phyloP scores from a whole-genome alignment of 148 eudicot genomes.

The Bassia scoparia region DNA sequence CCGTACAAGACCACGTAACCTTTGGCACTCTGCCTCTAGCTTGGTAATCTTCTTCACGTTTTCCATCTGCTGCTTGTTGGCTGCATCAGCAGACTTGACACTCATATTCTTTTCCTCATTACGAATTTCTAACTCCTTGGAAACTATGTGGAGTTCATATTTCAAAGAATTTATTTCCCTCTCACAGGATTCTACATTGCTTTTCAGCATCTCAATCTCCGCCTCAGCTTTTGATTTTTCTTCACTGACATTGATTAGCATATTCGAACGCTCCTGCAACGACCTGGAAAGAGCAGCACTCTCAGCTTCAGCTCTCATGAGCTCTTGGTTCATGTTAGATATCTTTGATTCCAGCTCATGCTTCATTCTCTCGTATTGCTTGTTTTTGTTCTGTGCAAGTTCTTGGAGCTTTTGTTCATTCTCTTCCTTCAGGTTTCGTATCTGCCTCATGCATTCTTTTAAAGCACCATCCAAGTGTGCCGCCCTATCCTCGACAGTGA shows the following conservation, averaged over 20 bases:
- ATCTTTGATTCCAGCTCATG: conserved; percentile 67
- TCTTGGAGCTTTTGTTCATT: conserved; percentile 76
- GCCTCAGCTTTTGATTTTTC: conserved; percentile 89
- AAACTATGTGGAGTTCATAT: conserved; percentile 74
- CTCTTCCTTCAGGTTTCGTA: conserved; percentile 84
- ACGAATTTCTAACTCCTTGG: conserved; percentile 89
- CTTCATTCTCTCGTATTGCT: conserved; percentile 72
- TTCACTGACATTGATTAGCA: conserved; percentile 72
- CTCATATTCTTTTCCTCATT: conserved; percentile 97
- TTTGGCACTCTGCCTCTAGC: conserved; percentile 96
- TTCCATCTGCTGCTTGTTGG: conserved; percentile 88
- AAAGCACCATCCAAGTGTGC: conserved; percentile 92
- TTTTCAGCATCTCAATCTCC: conserved; percentile 64
- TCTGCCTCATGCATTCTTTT: conserved; percentile 96
- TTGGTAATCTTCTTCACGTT: conserved; percentile 86
- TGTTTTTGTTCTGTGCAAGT: conserved; percentile 53
- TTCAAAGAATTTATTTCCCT: conserved; percentile 89
- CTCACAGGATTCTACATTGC: conserved; percentile 76
- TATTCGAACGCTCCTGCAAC: conserved; percentile 85
- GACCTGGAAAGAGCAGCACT: conserved; percentile 84
- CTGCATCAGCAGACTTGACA: conserved; percentile 79
- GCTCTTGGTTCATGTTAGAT: conserved; percentile 63
- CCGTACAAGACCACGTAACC: conserved; percentile 86
- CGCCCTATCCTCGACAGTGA: conserved; percentile 83
- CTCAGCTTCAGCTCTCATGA: conserved; percentile 70